These are phyloP conservation scores for Spathaspora sp. DNA, from an alignment of 805 yeast species.

Conservation along the genomic window DNA sequence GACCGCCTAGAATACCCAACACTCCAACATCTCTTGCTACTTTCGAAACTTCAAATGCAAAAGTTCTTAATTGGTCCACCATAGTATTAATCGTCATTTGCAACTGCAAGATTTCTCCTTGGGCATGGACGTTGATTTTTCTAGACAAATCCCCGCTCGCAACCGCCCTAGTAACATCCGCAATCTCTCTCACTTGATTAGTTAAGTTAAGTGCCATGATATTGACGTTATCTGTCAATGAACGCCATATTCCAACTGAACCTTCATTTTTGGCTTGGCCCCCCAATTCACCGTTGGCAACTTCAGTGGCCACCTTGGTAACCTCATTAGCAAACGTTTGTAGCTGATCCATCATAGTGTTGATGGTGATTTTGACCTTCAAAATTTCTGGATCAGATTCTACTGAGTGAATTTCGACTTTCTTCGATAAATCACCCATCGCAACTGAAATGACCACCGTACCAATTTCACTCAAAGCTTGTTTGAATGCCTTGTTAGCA, in stretches of 20 bases:
- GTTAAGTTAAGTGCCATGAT: conserved; percentile 86
- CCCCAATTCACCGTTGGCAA: conserved; percentile 85
- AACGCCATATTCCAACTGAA: conserved; percentile 86
- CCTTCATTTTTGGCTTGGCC: conserved; percentile 85
- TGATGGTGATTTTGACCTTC: conserved; percentile 76
- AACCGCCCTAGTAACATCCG: conserved; percentile 85
- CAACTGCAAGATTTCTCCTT: conserved; percentile 81
- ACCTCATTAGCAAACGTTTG: conserved; percentile 80
- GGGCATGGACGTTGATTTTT: conserved; percentile 86
- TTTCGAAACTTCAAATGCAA: conserved; percentile 82
- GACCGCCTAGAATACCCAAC: conserved; percentile 85
- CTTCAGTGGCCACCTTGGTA: conserved; percentile 83
- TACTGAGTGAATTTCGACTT: conserved; percentile 67
- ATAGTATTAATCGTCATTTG: conserved; percentile 85
- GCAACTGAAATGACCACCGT: conserved; percentile 86
- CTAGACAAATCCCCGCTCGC: conserved; percentile 82
- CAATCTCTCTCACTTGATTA: conserved; percentile 68
- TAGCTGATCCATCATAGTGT: conserved; percentile 85
- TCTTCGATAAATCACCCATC: conserved; percentile 80
- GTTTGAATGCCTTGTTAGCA: conserved; percentile 71
- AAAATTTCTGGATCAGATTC: conserved; percentile 78
- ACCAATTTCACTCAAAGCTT: conserved; percentile 75
- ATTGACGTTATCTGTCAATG: conserved; percentile 78
- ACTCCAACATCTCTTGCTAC: conserved; percentile 91
- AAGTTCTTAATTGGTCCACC: conserved; percentile 81